Evolutionary conservation across 306 rosid genomes (phyloP).

Genomic region (Crotalaria pallida): DNA sequence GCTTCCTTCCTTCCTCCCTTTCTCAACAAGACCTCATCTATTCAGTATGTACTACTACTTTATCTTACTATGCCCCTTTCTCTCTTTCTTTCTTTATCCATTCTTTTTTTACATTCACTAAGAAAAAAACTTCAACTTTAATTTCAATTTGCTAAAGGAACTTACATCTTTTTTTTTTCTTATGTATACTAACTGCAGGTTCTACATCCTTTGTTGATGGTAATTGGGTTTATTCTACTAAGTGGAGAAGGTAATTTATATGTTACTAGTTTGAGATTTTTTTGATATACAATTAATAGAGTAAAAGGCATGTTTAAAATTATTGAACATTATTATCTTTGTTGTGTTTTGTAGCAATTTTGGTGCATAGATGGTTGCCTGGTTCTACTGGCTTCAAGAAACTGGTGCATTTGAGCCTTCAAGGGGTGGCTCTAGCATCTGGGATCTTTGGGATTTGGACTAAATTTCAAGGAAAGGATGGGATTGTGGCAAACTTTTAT

Average conservation of each 20-base stretch:
- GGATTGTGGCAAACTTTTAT: slow-evolving; percentile 77
- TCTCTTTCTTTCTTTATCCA: neutral
- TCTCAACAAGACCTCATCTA: slow-evolving; percentile 44
- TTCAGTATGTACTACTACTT: slow-evolving; percentile 25
- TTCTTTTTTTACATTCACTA: neutral
- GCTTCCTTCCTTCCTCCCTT: slow-evolving; percentile 54
- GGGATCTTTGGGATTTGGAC: slow-evolving; percentile 91
- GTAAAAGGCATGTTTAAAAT: neutral
- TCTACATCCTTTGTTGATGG: slow-evolving; percentile 91
- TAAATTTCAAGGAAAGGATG: slow-evolving; percentile 51
- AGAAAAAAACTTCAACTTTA: neutral
- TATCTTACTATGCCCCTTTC: neutral
- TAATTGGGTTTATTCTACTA: slow-evolving; percentile 75
- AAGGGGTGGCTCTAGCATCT: slow-evolving; percentile 73
- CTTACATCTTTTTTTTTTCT: neutral
- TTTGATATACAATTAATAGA: neutral
- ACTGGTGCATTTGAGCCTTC: slow-evolving; percentile 76
- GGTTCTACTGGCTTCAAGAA: slow-evolving; percentile 75
- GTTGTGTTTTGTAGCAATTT: slow-evolving; percentile 46
- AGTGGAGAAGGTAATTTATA: slow-evolving; percentile 74
- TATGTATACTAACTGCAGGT: slow-evolving; percentile 29
- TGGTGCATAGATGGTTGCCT: slow-evolving; percentile 82
- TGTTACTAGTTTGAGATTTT: neutral
- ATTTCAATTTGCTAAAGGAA: neutral
- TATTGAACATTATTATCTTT: neutral